A percentile compares a stretch with the other conserved stretches of the same genome.
These are phyloP conservation scores for Monosporascus sp. DNA, from an alignment of 2,329 filamentous ascomycete species.

Conservation along the genomic window DNA sequence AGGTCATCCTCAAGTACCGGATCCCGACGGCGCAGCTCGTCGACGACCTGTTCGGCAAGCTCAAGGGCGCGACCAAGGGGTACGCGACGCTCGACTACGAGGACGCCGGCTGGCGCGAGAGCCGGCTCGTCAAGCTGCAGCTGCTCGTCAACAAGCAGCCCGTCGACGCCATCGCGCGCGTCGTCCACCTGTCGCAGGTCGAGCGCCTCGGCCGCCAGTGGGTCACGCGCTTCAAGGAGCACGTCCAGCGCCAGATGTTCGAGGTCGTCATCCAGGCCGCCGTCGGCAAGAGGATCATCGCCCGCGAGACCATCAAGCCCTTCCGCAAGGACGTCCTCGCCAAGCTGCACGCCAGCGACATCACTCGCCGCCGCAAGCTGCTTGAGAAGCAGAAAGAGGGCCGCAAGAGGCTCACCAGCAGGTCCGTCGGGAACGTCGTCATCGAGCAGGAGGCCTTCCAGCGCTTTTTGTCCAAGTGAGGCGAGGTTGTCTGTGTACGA, in stretches of 20 bases:
- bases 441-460: conserved; percentile 97
- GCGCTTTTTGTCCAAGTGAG: conserved; percentile 76
- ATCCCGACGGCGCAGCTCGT: conserved; percentile 85
- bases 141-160: conserved; percentile 88
- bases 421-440: conserved; percentile 82
- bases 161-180: conserved; percentile 89
- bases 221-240: conserved; percentile 95
- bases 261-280: conserved; percentile 94
- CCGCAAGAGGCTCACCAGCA: conserved; percentile 65
- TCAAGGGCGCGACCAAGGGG: conserved; percentile 90
- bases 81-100: conserved; percentile 97
- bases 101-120: conserved; percentile 80
- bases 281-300: conserved; percentile 75
- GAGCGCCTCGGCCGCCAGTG: conserved; percentile 77
- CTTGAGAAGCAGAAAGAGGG: conserved; percentile 97
- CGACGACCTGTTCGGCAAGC: conserved; percentile 94
- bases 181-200: conserved; percentile 78
- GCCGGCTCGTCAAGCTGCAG: conserved; percentile 81
- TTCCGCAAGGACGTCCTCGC: conserved; percentile 93
- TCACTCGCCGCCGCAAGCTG: conserved; percentile 75
- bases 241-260: conserved; percentile 95
- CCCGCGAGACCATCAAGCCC: conserved; percentile 90
- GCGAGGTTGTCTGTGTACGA: not conserved
- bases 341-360: conserved; percentile 89
- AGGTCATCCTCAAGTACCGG: conserved; percentile 92